Base-by-base conservation (phyloP, 441 rosid species). In the Erodium trifolium region DNA sequence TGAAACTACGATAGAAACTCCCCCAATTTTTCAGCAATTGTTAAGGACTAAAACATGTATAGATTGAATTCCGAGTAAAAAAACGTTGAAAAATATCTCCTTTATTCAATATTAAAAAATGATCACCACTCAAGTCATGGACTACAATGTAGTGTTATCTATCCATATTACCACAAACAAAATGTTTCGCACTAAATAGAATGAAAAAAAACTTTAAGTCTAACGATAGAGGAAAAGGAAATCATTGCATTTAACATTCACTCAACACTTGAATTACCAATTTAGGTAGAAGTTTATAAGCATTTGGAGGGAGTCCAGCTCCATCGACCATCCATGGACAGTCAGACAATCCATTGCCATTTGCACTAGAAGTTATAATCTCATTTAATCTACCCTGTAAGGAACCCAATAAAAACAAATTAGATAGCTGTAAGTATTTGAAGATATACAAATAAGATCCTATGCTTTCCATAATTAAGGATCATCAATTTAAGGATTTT, bases 311-410 rank as follows among this genome's bases (percentile, higher is more conserved):
- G 70, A 96, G 87, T 74, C 98, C 98, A 81, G 86, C 96, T 76
- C 99, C 99, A 84, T 96, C 99, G 60, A 81, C 77, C 99, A 91
- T 93, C 99, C 99, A 96, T 55, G 96, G 97, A 75, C 71, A 90
- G 65, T 91, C 93, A 71, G 84, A 84, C 63, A 84, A 74, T 53
- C 79, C 88, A 77, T 78, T 82, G 78, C 76, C 82, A 70, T 84
- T 81, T 69, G 78, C 43, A 63, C 88, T 87, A 77, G 89, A 84
- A 27, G 82, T 93, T 77, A 93, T 86, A 45, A 96, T 86, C 82
- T 88, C 91, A 72, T 91, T 89, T 83, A 96, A 83, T 86, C 94
- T 91, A 77, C 96, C 90, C 97, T 96, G 90, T 70, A 75, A 67
- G 45, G 19, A 77, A 70, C 67, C 60, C 51, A 47, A 41, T 9